A percentile compares a stretch with the other conserved stretches of the same genome.
Evolutionary conservation across 2,329 filamentous ascomycete genomes (phyloP).

Genomic region (Acephala macrosclerotiorum): DNA sequence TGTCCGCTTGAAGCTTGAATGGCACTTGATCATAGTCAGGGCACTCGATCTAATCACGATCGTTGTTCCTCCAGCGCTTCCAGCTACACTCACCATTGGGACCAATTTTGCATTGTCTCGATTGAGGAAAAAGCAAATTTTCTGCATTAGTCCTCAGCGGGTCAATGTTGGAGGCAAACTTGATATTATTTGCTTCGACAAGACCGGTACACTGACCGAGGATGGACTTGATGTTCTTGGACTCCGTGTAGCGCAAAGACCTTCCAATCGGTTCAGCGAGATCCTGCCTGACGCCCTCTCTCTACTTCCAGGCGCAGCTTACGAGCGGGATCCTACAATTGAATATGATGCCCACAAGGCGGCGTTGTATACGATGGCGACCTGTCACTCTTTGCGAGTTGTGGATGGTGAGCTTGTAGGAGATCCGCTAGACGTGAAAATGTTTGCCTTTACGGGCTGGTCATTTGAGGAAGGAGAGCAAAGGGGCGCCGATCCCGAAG

Average conservation of each 20-base stretch:
- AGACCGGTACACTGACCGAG: slow-evolving; percentile 97
- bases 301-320: slow-evolving; percentile 60
- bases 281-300: slow-evolving; percentile 71
- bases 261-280: slow-evolving; percentile 72
- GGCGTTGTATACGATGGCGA: slow-evolving; percentile 93
- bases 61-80: slow-evolving; percentile 92
- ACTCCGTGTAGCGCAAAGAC: slow-evolving; percentile 76
- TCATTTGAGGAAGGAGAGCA: slow-evolving; percentile 88
- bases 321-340: slow-evolving; percentile 64
- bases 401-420: slow-evolving; percentile 91
- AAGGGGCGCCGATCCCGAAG: slow-evolving; percentile 66
- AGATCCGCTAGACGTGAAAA: slow-evolving; percentile 94
- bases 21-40: slow-evolving; percentile 90
- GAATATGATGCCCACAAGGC: slow-evolving; percentile 70
- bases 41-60: slow-evolving; percentile 97
- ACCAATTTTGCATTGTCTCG: slow-evolving; percentile 92
- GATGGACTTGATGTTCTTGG: slow-evolving; percentile 95
- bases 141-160: slow-evolving; percentile 96
- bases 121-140: slow-evolving; percentile 88
- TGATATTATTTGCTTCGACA: slow-evolving; percentile 97
- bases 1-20: slow-evolving; percentile 79
- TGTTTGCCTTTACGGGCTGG: slow-evolving; percentile 98
- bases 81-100: slow-evolving; percentile 93
- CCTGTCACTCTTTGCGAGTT: slow-evolving; percentile 88
- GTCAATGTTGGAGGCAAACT: slow-evolving; percentile 97